phyloP scores from a whole-genome alignment of 345 rosid species.

The Boechera divaricarpa region DNA sequence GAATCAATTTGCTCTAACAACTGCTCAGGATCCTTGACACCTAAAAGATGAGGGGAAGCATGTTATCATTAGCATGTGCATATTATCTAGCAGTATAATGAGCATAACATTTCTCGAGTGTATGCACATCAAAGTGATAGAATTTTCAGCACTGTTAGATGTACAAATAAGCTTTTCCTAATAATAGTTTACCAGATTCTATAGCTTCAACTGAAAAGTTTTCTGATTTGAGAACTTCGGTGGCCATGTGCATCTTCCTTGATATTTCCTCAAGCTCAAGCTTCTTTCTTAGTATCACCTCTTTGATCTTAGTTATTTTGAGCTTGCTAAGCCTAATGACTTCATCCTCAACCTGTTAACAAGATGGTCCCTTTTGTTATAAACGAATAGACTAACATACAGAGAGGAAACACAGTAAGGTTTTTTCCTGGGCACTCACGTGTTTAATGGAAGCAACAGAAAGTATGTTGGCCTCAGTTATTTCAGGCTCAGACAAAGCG shows the following conservation, averaged over 20 bases:
- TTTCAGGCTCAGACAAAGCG: conserved; percentile 59
- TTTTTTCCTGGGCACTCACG: conserved; percentile 48
- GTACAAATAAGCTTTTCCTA: conserved; percentile 3
- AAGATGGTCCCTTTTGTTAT: neutral
- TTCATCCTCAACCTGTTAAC: conserved; percentile 68
- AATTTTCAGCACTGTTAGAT: neutral
- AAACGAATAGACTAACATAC: neutral
- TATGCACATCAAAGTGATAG: neutral
- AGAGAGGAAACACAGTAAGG: neutral
- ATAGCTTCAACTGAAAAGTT: conserved; percentile 58
- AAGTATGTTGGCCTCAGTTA: conserved; percentile 61
- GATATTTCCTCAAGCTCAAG: conserved; percentile 73
- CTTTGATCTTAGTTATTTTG: conserved; percentile 69
- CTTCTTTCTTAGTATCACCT: conserved; percentile 68
- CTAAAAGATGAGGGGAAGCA: conserved; percentile 42
- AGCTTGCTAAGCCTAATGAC: conserved; percentile 62
- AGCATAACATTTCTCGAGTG: neutral
- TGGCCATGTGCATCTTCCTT: conserved; percentile 65
- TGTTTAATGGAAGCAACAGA: conserved; percentile 57
- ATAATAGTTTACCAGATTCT: conserved; percentile 52
- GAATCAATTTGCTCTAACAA: conserved; percentile 64
- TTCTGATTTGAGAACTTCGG: conserved; percentile 45
- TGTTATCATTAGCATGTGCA: neutral
- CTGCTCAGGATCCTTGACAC: conserved; percentile 54
- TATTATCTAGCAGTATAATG: conserved; percentile 1